A percentile compares a stretch with the other conserved stretches of the same genome.
These are phyloP conservation scores for Globisporangium acanthophoron DNA, from an alignment of 352 stramenopile species.

Conservation along the genomic window DNA sequence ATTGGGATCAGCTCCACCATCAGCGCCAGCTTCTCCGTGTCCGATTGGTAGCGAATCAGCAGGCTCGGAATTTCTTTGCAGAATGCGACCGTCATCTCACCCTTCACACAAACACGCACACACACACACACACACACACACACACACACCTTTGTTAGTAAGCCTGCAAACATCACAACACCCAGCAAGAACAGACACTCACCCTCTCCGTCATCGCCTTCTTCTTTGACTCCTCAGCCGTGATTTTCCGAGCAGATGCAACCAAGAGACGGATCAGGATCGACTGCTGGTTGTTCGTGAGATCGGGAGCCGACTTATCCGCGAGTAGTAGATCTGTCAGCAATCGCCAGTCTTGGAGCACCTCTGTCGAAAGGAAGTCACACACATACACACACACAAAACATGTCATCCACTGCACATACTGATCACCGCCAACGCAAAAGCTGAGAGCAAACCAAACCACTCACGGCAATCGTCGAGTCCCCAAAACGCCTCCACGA, in stretches of 20 bases:
- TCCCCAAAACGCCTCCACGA: slow-evolving; percentile 84
- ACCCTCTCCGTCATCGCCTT: slow-evolving; percentile 47
- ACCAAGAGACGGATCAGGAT: slow-evolving; percentile 73
- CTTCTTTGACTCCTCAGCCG: slow-evolving; percentile 38
- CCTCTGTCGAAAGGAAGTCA: slow-evolving; percentile 32
- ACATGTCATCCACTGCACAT: slow-evolving; percentile 8
- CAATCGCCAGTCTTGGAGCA: slow-evolving; percentile 76
- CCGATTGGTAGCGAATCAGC: slow-evolving; percentile 70
- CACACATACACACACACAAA: not conserved
- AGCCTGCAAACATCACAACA: not conserved
- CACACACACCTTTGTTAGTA: not conserved
- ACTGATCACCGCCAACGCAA: slow-evolving; percentile 2
- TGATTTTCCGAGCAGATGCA: slow-evolving; percentile 58
- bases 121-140: not conserved
- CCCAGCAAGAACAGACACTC: slow-evolving; percentile 5
- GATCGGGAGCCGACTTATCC: slow-evolving; percentile 76
- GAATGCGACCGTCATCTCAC: slow-evolving; percentile 75
- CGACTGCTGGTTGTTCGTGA: slow-evolving; percentile 76
- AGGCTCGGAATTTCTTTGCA: slow-evolving; percentile 78
- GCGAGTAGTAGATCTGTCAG: slow-evolving; percentile 67
- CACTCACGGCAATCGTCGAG: slow-evolving; percentile 82
- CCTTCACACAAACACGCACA: slow-evolving; percentile 21
- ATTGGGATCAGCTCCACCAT: slow-evolving; percentile 75
- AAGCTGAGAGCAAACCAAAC: not conserved
- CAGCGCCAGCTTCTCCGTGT: slow-evolving; percentile 71